A percentile compares a stretch with the other conserved stretches of the same genome.
Evolutionary conservation across 2,329 filamentous ascomycete genomes (phyloP).

Genomic region (Scedosporium boydii): DNA sequence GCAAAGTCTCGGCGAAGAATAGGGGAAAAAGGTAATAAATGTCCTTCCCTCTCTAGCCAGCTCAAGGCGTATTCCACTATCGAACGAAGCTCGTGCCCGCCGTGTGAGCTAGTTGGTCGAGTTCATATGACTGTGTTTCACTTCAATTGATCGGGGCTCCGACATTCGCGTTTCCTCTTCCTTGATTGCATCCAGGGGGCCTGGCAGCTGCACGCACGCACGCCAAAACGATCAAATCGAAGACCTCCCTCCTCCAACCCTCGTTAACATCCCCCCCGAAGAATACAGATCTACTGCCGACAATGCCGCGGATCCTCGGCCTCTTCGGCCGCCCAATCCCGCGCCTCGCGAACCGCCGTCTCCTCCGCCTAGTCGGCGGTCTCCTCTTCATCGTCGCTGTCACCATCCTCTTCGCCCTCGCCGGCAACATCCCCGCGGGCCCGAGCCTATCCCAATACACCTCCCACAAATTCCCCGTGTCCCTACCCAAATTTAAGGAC

Average conservation of each 20-base stretch:
- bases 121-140: not conserved
- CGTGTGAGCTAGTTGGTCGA: not conserved
- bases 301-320: slow-evolving; percentile 30
- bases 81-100: not conserved
- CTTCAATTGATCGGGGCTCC: not conserved
- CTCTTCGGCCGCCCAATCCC: slow-evolving; percentile 39
- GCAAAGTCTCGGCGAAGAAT: not conserved
- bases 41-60: not conserved
- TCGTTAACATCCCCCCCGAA: not conserved
- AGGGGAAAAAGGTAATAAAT: not conserved
- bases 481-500: slow-evolving; percentile 32
- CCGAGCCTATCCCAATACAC: slow-evolving; percentile 38
- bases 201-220: too few relatives aligned
- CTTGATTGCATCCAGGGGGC: not conserved
- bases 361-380: slow-evolving; percentile 40
- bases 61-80: not conserved
- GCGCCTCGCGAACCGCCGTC: slow-evolving; percentile 40
- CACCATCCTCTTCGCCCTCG: slow-evolving; percentile 42
- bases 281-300: not conserved
- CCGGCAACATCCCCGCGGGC: slow-evolving; percentile 35
- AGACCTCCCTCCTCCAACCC: not conserved
- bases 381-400: slow-evolving; percentile 45
- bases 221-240: too few relatives aligned
- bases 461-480: slow-evolving; percentile 38
- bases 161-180: not conserved